phyloP scores from a whole-genome alignment of 116 monocot species.

The Posidonia oceanica region DNA sequence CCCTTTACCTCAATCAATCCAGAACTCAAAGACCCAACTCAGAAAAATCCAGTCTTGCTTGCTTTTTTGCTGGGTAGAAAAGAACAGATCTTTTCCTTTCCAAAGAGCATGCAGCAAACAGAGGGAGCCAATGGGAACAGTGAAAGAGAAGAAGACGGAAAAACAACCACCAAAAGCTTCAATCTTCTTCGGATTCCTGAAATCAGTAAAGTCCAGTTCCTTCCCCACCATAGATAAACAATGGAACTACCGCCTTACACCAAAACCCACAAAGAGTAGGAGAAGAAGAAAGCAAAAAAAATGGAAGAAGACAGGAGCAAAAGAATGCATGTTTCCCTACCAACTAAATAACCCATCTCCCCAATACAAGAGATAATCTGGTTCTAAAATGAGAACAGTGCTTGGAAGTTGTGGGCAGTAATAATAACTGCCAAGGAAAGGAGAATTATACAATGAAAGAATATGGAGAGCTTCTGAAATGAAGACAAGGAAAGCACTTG shows the following conservation, averaged over 20 bases:
- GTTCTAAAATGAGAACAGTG: not conserved
- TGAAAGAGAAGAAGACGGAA: not conserved
- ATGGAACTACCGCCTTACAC: not conserved
- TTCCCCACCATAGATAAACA: not conserved
- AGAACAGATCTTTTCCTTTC: constrained; percentile 6
- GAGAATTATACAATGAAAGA: not conserved
- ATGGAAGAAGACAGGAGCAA: not conserved
- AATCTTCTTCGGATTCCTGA: not conserved
- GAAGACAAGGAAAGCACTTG: not conserved
- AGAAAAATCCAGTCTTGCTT: not conserved
- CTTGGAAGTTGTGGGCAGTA: not conserved
- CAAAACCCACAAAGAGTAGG: not conserved
- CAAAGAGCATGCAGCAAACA: not conserved
- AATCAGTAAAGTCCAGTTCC: not conserved
- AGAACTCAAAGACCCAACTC: not conserved
- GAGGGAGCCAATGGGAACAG: not conserved
- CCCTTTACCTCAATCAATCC: not conserved
- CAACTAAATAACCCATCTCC: not conserved
- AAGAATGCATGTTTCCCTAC: not conserved
- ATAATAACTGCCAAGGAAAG: too few relatives aligned
- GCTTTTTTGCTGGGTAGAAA: not conserved
- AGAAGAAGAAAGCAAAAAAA: not conserved
- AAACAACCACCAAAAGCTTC: not conserved
- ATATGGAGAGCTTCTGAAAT: not conserved
- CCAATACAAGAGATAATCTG: not conserved